phyloP scores from a whole-genome alignment of 2,329 filamentous ascomycete species.

The Raffaelea deltoideospora region DNA sequence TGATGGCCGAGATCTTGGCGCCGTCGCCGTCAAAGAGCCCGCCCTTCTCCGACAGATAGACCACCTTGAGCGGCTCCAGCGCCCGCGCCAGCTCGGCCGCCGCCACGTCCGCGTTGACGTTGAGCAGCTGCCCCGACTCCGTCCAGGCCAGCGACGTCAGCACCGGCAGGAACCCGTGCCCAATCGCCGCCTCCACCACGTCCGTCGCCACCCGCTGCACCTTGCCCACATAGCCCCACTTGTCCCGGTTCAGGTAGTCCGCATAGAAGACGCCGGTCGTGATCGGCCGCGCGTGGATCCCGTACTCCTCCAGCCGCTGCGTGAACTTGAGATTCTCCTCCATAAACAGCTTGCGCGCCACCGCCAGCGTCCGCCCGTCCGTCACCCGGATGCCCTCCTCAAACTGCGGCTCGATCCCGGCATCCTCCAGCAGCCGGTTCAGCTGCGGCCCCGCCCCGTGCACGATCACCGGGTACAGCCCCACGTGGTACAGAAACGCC shows the following conservation, averaged over 20 bases:
- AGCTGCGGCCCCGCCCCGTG: constrained; percentile 92
- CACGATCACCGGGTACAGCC: constrained; percentile 86
- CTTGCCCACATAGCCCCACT: constrained; percentile 91
- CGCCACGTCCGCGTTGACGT: constrained; percentile 95
- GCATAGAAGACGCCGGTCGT: constrained; percentile 82
- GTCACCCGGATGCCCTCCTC: constrained; percentile 94
- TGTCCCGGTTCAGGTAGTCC: constrained; percentile 90
- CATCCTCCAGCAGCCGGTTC: constrained; percentile 78
- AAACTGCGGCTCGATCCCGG: constrained; percentile 87
- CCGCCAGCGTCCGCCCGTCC: constrained; percentile 81
- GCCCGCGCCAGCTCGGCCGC: constrained; percentile 82
- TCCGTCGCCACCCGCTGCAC: constrained; percentile 84
- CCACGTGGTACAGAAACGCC: constrained; percentile 86
- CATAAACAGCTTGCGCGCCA: constrained; percentile 84
- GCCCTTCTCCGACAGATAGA: constrained; percentile 97
- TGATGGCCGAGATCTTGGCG: constrained; percentile 93
- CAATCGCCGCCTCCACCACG: constrained; percentile 81
- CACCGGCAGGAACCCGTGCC: constrained; percentile 81
- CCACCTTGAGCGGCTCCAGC: constrained; percentile 88
- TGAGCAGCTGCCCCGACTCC: constrained; percentile 78
- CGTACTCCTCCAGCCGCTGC: constrained; percentile 76
- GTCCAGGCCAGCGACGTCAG: constrained; percentile 95
- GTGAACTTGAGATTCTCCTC: constrained; percentile 91
- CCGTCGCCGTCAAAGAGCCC: constrained; percentile 86
- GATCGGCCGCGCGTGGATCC: constrained; percentile 77